phyloP scores from a whole-genome alignment of 1,139 yeast genomes.

The Debaryomyces psychrophilus region DNA sequence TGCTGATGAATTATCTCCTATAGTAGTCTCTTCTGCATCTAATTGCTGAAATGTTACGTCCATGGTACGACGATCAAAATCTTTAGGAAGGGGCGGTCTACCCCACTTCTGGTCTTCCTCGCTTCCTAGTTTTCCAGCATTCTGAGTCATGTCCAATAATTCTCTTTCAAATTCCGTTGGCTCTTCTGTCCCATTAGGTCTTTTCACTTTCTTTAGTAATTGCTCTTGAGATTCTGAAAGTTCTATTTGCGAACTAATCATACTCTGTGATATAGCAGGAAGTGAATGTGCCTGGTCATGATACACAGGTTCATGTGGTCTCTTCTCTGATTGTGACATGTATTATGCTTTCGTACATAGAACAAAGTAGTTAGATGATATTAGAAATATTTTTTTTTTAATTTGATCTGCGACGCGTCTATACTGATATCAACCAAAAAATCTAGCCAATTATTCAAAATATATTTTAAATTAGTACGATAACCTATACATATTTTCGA shows the following conservation, averaged over 20 bases:
- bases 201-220: slow-evolving; percentile 39
- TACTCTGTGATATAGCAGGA: slow-evolving; percentile 45
- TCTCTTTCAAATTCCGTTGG: slow-evolving; percentile 70
- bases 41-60: slow-evolving; percentile 86
- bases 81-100: slow-evolving; percentile 55
- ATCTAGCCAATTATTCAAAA: background rate
- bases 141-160: slow-evolving; percentile 58
- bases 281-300: slow-evolving; percentile 44
- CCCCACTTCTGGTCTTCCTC: slow-evolving; percentile 63
- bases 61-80: slow-evolving; percentile 47
- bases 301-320: slow-evolving; percentile 10
- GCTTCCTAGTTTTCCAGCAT: slow-evolving; percentile 24
- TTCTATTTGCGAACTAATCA: slow-evolving; percentile 24
- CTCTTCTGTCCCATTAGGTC: slow-evolving; percentile 42
- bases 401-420: slow-evolving; percentile 8
- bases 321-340: slow-evolving; percentile 9
- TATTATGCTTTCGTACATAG: background rate
- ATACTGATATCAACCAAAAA: background rate
- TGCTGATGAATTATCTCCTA: slow-evolving; percentile 63
- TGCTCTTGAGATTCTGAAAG: slow-evolving; percentile 36
- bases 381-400: background rate
- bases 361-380: background rate
- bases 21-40: slow-evolving; percentile 84
- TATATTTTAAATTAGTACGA: background rate
- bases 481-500: no score